A percentile compares a stretch with the other conserved stretches of the same genome.
These are phyloP conservation scores for Kluyveromyces sp. DNA, from an alignment of 1,139 yeast species.

Conservation along the genomic window DNA sequence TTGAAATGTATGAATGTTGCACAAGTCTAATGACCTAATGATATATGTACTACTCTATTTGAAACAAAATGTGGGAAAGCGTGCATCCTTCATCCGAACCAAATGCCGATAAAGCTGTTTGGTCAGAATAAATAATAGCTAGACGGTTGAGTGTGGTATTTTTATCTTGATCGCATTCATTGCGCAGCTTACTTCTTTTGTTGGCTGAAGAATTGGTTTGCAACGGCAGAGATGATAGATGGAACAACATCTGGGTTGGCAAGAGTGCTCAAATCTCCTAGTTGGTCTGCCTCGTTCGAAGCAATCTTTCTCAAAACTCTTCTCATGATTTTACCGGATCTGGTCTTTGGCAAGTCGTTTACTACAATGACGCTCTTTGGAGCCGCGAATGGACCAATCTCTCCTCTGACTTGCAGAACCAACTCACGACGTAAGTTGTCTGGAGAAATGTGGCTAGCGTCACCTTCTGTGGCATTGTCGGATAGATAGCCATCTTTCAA, in stretches of 20 bases:
- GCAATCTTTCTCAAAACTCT: conserved; percentile 91
- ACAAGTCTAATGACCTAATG: background rate
- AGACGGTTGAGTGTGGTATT: background rate
- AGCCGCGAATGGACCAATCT: conserved; percentile 97
- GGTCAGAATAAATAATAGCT: background rate
- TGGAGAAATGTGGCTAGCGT: conserved; percentile 37
- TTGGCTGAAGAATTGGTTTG: conserved; percentile 31
- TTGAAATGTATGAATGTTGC: conserved; percentile 1
- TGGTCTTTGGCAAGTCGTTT: conserved; percentile 89
- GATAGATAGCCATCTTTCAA: conserved; percentile 53
- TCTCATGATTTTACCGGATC: conserved; percentile 98
- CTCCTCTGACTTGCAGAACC: conserved; percentile 80
- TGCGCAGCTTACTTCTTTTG: conserved; percentile 10
- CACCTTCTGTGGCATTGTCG: conserved; percentile 38
- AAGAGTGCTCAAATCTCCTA: conserved; percentile 89
- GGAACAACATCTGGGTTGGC: conserved; percentile 84
- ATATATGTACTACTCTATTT: background rate
- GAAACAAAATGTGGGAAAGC: background rate
- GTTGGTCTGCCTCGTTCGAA: conserved; percentile 81
- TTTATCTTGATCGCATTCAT: background rate
- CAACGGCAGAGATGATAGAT: conserved; percentile 50
- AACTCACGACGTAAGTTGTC: conserved; percentile 68
- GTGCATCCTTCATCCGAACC: background rate
- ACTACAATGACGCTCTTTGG: conserved; percentile 88
- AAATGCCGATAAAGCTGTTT: background rate